phyloP scores from a whole-genome alignment of 108 stramenopile species.

The Chaetoceros tenuissimus region DNA sequence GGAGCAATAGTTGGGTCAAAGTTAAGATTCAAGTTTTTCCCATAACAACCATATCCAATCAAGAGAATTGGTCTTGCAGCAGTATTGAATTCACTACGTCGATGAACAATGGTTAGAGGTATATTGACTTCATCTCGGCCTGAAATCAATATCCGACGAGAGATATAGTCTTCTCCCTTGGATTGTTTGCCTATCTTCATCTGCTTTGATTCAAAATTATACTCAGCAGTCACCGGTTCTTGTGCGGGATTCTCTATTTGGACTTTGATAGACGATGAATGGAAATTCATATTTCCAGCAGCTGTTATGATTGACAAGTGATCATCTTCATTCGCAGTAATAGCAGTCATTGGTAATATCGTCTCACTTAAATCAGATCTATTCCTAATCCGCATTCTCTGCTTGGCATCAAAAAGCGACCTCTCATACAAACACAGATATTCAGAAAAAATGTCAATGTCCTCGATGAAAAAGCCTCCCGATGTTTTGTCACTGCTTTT shows the following conservation, averaged over 20 bases:
- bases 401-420: constrained; percentile 13
- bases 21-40: constrained; percentile 24
- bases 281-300: constrained; percentile 27
- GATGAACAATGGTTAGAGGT: constrained; percentile 27
- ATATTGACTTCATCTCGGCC: constrained; percentile 29
- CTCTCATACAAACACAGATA: constrained; percentile 26
- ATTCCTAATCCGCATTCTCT: constrained; percentile 14
- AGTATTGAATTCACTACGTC: background rate
- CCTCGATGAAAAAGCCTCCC: constrained; percentile 16
- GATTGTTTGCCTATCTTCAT: constrained; percentile 2
- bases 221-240: background rate
- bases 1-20: constrained; percentile 34
- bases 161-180: background rate
- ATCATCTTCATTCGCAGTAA: background rate
- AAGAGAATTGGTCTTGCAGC: constrained; percentile 16
- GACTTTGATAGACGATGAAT: constrained; percentile 12
- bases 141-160: constrained; percentile 11
- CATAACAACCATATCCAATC: constrained; percentile 62
- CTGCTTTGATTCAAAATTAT: background rate
- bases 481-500: background rate
- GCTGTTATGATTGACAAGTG: constrained; percentile 14
- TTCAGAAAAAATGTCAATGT: constrained; percentile 38
- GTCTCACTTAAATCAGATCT: background rate
- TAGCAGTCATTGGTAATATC: background rate
- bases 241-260: constrained; percentile 19